Evolutionary conservation across 306 rosid species (phyloP).

Genomic region (Hylodesmum podocarpum): DNA sequence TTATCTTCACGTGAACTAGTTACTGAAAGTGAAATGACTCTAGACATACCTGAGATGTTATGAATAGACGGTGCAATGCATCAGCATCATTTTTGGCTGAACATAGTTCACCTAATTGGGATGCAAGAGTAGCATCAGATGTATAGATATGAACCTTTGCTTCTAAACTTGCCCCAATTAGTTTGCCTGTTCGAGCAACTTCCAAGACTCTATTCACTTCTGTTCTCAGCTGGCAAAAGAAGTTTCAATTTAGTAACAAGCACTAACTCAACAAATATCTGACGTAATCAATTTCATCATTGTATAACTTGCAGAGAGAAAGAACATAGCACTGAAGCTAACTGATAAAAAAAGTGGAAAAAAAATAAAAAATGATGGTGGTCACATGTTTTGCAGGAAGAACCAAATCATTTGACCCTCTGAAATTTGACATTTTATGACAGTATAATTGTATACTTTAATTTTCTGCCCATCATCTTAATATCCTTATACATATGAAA

Average conservation of each 20-base stretch:
- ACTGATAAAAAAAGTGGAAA: background rate
- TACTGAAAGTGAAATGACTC: background rate
- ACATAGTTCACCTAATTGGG: constrained; percentile 63
- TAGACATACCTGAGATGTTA: constrained; percentile 84
- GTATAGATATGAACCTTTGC: constrained; percentile 80
- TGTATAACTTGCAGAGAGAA: background rate
- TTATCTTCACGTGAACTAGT: background rate
- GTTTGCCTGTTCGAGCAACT: constrained; percentile 72
- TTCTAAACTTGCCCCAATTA: constrained; percentile 91
- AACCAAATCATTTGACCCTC: background rate
- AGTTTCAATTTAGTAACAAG: constrained; percentile 25
- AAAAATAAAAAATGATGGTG: background rate
- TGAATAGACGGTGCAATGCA: constrained; percentile 66
- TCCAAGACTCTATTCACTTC: constrained; percentile 93
- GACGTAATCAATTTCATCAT: background rate
- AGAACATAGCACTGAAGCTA: background rate
- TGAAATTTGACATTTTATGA: background rate
- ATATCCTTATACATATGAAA: background rate
- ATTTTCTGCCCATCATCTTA: background rate
- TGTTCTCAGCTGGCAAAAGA: constrained; percentile 74
- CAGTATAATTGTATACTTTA: background rate
- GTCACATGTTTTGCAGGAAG: background rate
- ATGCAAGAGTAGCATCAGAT: constrained; percentile 56
- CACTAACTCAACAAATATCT: background rate
- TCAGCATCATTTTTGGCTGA: constrained; percentile 67